Evolutionary conservation across 2,329 filamentous ascomycete species (phyloP).

Genomic region (Magnaporthiopsis incrustans): DNA sequence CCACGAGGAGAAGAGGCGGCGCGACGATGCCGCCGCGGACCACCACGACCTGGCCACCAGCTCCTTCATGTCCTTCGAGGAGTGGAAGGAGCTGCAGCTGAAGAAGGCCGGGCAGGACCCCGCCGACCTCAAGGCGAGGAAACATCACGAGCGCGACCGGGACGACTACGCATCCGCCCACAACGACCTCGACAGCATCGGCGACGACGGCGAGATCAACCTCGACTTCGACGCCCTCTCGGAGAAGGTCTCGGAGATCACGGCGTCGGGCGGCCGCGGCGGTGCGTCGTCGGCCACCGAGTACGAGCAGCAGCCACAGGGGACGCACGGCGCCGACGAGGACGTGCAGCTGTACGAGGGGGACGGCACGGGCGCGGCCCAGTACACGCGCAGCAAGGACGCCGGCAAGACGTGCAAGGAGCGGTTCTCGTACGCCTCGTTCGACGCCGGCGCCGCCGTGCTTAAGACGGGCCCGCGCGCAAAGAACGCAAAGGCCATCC

Average conservation of each 20-base stretch:
- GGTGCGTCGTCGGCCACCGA: conserved; percentile 13
- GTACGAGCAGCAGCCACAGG: conserved; percentile 7
- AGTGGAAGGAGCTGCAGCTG: conserved; percentile 94
- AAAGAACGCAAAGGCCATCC: conserved; percentile 78
- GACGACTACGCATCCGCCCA: conserved; percentile 23
- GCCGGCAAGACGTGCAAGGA: conserved; percentile 97
- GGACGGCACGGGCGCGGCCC: conserved; percentile 27
- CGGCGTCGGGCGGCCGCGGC: conserved; percentile 19
- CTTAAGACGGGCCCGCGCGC: conserved; percentile 82
- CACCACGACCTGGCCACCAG: conserved; percentile 55
- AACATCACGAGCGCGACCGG: conserved; percentile 42
- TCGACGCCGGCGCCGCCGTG: conserved; percentile 90
- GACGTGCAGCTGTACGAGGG: conserved; percentile 39
- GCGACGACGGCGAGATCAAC: conserved; percentile 79
- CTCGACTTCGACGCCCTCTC: conserved; percentile 45
- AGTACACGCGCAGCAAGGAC: conserved; percentile 68
- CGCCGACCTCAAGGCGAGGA: conserved; percentile 57
- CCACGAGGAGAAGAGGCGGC: neutral
- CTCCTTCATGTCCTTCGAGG: conserved; percentile 92
- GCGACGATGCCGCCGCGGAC: conserved; percentile 11
- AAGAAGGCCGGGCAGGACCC: conserved; percentile 71
- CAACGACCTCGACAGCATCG: conserved; percentile 68
- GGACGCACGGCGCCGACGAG: conserved; percentile 21
- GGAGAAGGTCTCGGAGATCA: conserved; percentile 36
- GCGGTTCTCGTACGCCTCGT: conserved; percentile 93